Evolutionary conservation across 164 flowering plant genomes (phyloP).

Genomic region (Kingdonia uniflora): DNA sequence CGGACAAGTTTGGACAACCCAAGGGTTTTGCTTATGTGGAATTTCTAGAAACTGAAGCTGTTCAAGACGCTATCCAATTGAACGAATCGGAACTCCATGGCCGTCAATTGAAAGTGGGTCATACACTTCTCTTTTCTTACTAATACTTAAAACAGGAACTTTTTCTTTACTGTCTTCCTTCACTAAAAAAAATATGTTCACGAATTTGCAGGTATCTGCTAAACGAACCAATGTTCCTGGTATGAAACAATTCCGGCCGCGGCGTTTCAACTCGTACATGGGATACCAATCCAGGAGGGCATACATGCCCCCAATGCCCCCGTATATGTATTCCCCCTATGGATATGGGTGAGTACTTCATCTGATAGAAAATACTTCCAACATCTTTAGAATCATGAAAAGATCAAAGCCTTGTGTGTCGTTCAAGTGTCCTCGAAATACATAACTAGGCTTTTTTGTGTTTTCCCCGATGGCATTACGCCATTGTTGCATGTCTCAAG

Average conservation of each 20-base stretch:
- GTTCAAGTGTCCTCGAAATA: no score
- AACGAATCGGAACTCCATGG: slow-evolving; percentile 68
- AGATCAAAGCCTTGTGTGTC: no score
- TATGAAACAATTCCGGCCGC: slow-evolving; percentile 49
- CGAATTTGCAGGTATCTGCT: slow-evolving; percentile 39
- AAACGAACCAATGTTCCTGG: slow-evolving; percentile 66
- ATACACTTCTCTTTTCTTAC: background rate
- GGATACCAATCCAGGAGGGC: slow-evolving; percentile 34
- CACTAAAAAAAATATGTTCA: background rate
- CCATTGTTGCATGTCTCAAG: no score
- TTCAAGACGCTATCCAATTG: slow-evolving; percentile 50
- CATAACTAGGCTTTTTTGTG: no score
- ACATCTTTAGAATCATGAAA: no score
- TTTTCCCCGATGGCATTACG: no score
- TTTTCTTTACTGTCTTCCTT: no score
- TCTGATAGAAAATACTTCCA: no score
- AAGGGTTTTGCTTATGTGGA: slow-evolving; percentile 74
- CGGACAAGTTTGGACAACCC: slow-evolving; percentile 58
- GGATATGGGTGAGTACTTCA: slow-evolving; percentile 46
- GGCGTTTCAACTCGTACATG: slow-evolving; percentile 31
- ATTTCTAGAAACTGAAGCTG: slow-evolving; percentile 56
- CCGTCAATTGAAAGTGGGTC: slow-evolving; percentile 49
- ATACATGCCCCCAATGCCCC: slow-evolving; percentile 34
- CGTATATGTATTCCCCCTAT: slow-evolving; percentile 42
- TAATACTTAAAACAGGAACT: background rate